These are phyloP conservation scores for Uncinocarpus reesii DNA, from an alignment of 2,329 filamentous ascomycete species.

Conservation along the genomic window DNA sequence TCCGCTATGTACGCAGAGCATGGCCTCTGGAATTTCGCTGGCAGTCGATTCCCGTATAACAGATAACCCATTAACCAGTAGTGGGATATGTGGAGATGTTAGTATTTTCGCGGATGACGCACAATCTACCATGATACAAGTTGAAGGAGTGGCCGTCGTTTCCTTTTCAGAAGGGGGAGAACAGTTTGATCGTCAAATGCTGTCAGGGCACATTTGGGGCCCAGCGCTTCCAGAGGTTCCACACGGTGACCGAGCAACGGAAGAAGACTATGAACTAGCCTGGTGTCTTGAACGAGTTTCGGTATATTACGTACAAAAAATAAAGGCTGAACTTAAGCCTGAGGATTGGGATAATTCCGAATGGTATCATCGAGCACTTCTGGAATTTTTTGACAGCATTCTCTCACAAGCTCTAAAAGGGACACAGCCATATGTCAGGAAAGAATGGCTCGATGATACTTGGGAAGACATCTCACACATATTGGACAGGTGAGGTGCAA, in stretches of 20 bases:
- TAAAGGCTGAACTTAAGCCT: neutral
- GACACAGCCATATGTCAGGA: constrained; percentile 5
- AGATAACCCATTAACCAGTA: neutral
- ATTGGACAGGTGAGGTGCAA: neutral
- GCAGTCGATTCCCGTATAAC: neutral
- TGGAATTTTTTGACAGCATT: neutral
- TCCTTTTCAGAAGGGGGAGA: neutral
- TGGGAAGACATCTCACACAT: constrained; percentile 8
- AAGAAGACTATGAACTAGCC: neutral
- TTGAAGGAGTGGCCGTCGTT: constrained; percentile 4
- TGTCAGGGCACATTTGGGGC: neutral
- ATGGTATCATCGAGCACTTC: constrained; percentile 1
- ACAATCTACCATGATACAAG: neutral
- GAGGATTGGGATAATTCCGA: neutral
- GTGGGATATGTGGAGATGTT: constrained; percentile 1
- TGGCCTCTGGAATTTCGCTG: constrained; percentile 14
- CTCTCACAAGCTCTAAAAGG: neutral
- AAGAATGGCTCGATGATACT: constrained; percentile 16
- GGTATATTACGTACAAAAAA: constrained; percentile 9
- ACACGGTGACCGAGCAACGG: neutral
- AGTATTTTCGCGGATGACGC: neutral
- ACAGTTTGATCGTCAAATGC: neutral
- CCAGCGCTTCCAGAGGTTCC: constrained; percentile 2
- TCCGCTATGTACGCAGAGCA: constrained; percentile 27
- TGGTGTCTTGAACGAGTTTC: constrained; percentile 9